Base-by-base conservation (phyloP, 768 basidiomycete species). In the Lentinus tigrinus region DNA sequence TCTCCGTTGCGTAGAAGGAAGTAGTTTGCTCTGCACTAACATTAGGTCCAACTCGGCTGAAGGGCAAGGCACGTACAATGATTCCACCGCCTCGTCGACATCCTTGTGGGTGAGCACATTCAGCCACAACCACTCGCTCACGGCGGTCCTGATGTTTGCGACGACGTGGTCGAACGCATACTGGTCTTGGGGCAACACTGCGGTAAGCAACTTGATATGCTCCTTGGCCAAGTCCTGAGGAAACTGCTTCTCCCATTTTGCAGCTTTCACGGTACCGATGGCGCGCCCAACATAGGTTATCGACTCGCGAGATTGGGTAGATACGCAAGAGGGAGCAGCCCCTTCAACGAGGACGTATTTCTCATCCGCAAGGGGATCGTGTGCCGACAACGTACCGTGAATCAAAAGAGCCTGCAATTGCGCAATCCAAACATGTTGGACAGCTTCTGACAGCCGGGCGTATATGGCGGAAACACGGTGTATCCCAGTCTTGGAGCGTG, bases 81-180 rank as follows among this genome's bases (percentile, higher is more conserved):
- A 89, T 64, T 94, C 85, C 19, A 96, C 84, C 0, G 93, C 88
- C 23, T 89, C 88, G 61, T 89, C 87, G 0, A 95, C 88, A 60
- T 94, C 92, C 63, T 84, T 82, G 65, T 81, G 81, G 2, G 93
- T 95, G 51, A 97, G 76, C 37, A 96, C 88, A 66, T 95, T 93
- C 23, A 85, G 72, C 95, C 94, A 97, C 1, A 97, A 77, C 93
- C 94, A 97, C 77, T 97, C 95, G 68, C 93, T 90, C 50, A 95
- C 83, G 56, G 88, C 86, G 1, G 81, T 87, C 57, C 93, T 77
- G 37, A 95, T 91, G 58, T 87, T 83, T 17, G 82, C 75, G 36
- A 97, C 83, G 57, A 87, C 82, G 31, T 78, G 74, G 68, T 92
- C 91, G 66, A 97, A 92, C 16, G 77, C 80, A 60, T 90, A 87